Evolutionary conservation across 2,329 filamentous ascomycete genomes (phyloP).

Genomic region (Rutstroemia sp.): DNA sequence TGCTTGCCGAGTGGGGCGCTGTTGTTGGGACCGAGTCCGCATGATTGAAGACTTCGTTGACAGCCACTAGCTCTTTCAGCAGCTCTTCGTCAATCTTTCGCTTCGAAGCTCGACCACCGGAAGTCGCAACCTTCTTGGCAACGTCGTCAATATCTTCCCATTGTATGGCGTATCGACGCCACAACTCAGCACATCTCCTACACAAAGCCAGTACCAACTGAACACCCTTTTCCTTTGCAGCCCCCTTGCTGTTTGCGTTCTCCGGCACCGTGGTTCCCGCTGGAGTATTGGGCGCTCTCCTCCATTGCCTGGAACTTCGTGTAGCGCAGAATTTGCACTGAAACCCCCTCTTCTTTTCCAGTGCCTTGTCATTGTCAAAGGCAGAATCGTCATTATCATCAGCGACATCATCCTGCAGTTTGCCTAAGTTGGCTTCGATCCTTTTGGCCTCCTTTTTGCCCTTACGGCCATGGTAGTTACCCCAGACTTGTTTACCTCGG

Average conservation of each 20-base stretch:
- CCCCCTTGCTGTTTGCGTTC: conserved; percentile 54
- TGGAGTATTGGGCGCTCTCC: conserved; percentile 72
- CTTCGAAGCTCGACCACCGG: conserved; percentile 77
- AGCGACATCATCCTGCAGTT: conserved; percentile 85
- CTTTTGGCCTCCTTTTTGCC: conserved; percentile 81
- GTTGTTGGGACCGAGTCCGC: conserved; percentile 31
- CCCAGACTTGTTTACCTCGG: conserved; percentile 82
- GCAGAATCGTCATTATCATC: conserved; percentile 92
- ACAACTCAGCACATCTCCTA: conserved; percentile 82
- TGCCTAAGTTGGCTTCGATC: conserved; percentile 61
- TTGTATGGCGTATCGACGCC: conserved; percentile 92
- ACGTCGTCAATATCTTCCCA: conserved; percentile 94
- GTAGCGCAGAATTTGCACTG: conserved; percentile 89
- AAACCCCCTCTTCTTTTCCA: conserved; percentile 71
- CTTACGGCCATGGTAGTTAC: conserved; percentile 77
- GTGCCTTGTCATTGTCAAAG: conserved; percentile 79
- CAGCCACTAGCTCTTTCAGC: conserved; percentile 61
- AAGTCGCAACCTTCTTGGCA: conserved; percentile 74
- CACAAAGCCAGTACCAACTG: conserved; percentile 78
- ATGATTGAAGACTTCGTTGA: conserved; percentile 51
- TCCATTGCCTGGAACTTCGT: conserved; percentile 79
- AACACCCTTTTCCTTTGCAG: conserved; percentile 64
- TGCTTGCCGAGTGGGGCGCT: conserved; percentile 17
- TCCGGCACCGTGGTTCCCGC: conserved; percentile 62
- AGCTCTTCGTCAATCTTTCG: conserved; percentile 88